These are phyloP conservation scores for Metschnikowia lunata DNA, from an alignment of 805 yeast genomes.

Conservation along the genomic window DNA sequence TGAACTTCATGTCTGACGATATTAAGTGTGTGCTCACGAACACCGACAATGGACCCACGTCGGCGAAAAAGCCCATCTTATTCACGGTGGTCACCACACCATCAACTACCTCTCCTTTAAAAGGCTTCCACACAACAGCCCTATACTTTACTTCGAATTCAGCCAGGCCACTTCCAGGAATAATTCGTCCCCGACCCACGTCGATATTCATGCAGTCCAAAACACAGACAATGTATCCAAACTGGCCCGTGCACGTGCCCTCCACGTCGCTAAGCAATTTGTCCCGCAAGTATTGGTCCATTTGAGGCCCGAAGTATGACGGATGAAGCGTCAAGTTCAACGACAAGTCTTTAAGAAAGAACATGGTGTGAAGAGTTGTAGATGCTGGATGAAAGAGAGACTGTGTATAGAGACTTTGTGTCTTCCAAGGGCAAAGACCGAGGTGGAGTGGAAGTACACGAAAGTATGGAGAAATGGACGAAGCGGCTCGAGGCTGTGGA, in stretches of 20 bases:
- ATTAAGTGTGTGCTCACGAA: conserved; percentile 93
- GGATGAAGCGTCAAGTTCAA: conserved; percentile 93
- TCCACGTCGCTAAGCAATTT: conserved; percentile 93
- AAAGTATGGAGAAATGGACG: too few species aligned
- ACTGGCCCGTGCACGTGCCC: conserved; percentile 98
- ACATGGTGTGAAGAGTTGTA: conserved; percentile 24
- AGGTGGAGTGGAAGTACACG: too few species aligned
- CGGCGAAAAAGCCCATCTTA: conserved; percentile 95
- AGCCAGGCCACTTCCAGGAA: conserved; percentile 91
- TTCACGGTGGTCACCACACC: conserved; percentile 92
- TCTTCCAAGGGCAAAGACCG: too few species aligned
- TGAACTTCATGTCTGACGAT: conserved; percentile 89
- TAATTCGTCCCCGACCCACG: conserved; percentile 88
- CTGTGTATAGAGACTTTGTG: too few species aligned
- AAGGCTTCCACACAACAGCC: conserved; percentile 97
- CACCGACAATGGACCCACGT: conserved; percentile 94
- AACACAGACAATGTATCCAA: conserved; percentile 95
- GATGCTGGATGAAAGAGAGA: too few species aligned
- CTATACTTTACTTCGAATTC: conserved; percentile 94
- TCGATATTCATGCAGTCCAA: conserved; percentile 91
- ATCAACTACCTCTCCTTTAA: conserved; percentile 98
- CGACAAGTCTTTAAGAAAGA: conserved; percentile 75
- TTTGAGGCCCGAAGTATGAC: conserved; percentile 94
- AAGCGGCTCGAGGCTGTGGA: too few species aligned
- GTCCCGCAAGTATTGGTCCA: conserved; percentile 89